A percentile compares a stretch with the other conserved stretches of the same genome.
Conservation (phyloP, 2,329 filamentous ascomycete genomes). For the Exophiala oligosperma region DNA sequence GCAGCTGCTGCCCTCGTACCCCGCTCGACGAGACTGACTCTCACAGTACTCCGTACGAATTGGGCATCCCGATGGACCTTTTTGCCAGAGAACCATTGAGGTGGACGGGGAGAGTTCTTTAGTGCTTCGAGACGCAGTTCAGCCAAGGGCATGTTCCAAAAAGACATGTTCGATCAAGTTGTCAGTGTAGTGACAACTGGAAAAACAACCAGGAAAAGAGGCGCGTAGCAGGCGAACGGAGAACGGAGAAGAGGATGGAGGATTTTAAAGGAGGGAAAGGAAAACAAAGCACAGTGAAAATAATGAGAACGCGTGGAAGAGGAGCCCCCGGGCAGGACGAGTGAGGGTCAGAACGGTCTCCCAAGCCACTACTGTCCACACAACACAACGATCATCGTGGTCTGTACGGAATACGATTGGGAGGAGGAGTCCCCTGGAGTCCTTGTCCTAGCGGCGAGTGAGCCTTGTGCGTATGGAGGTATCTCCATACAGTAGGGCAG, state of each 20-base stretch:
- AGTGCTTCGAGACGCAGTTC: background rate
- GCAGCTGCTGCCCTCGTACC: constrained; percentile 1
- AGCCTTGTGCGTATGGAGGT: too few species aligned
- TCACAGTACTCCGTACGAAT: too few species aligned
- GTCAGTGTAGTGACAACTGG: background rate
- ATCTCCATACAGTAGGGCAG: too few species aligned
- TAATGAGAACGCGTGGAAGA: background rate
- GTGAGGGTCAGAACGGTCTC: too few species aligned
- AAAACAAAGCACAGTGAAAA: background rate
- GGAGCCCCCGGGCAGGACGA: background rate
- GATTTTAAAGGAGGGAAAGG: background rate
- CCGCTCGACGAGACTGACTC: constrained; percentile 12
- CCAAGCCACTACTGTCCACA: too few species aligned
- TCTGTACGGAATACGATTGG: too few species aligned
- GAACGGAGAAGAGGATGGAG: background rate
- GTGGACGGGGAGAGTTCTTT: too few species aligned
- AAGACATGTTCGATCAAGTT: background rate
- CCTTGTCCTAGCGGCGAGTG: too few species aligned
- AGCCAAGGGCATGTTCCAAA: background rate
- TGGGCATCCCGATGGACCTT: too few species aligned
- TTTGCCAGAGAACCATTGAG: too few species aligned
- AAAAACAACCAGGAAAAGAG: background rate
- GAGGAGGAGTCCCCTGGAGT: too few species aligned
- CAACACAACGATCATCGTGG: too few species aligned
- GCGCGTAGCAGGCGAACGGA: background rate